Evolutionary conservation across 106 monocot species (phyloP).

Genomic region (Dendrobium nobile): DNA sequence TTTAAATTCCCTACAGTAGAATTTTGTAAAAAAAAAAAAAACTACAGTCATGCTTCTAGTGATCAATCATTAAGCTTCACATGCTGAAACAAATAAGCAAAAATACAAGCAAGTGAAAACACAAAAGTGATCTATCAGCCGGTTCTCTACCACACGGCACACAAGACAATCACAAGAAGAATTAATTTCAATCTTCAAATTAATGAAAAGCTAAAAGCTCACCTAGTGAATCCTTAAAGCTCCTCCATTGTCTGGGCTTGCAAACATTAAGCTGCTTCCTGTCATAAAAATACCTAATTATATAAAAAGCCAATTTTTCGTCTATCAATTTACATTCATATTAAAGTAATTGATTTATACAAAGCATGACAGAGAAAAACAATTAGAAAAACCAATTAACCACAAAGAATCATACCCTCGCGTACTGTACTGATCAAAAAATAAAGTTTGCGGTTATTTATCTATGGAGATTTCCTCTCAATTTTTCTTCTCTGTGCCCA

Average conservation of each 20-base stretch:
- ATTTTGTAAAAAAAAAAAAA: too few relatives aligned
- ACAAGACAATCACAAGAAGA: too few relatives aligned
- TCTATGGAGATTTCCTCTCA: constrained; percentile 33
- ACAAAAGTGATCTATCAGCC: too few relatives aligned
- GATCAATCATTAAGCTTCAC: too few relatives aligned
- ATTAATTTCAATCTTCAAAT: too few relatives aligned
- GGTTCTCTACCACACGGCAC: too few relatives aligned
- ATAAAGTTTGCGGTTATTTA: constrained; percentile 35
- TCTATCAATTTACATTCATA: background rate
- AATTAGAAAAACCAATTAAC: background rate
- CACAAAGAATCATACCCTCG: constrained; percentile 31
- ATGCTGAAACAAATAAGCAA: too few relatives aligned
- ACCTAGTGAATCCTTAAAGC: constrained; percentile 46
- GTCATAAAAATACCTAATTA: background rate
- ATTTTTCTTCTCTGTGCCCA: background rate
- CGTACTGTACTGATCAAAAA: constrained; percentile 35
- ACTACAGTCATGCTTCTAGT: too few relatives aligned
- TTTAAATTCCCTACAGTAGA: too few relatives aligned
- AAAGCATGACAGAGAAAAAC: background rate
- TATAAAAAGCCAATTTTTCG: background rate
- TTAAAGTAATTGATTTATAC: background rate
- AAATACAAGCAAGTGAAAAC: too few relatives aligned
- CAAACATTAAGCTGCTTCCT: constrained; percentile 46
- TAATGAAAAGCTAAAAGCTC: background rate
- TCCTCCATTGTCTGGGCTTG: constrained; percentile 29